phyloP scores from a whole-genome alignment of 2,329 filamentous ascomycete genomes.

The Pseudonectria buxi region DNA sequence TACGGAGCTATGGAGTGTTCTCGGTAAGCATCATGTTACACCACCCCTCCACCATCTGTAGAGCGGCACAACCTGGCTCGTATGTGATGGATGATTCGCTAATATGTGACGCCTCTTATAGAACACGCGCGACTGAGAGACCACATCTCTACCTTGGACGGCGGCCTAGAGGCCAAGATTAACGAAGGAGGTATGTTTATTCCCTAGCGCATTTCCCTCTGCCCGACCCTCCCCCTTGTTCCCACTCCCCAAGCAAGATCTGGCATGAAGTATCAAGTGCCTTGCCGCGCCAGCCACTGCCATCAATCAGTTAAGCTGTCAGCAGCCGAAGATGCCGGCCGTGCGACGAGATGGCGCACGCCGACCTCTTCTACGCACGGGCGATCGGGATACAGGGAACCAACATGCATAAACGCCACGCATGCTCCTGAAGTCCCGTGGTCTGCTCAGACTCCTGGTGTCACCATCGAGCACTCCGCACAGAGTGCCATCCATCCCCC shows the following conservation, averaged over 20 bases:
- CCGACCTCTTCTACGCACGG: not conserved
- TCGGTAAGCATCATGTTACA: slow-evolving; percentile 53
- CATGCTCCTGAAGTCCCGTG: slow-evolving; percentile 28
- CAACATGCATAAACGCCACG: slow-evolving; percentile 30
- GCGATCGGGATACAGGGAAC: slow-evolving; percentile 10
- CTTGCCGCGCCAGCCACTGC: slow-evolving; percentile 2
- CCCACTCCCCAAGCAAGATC: slow-evolving; percentile 9
- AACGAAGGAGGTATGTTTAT: slow-evolving; percentile 79
- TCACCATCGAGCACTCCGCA: too few species aligned
- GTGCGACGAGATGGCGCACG: too few species aligned
- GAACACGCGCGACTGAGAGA: slow-evolving; percentile 93
- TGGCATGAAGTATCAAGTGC: not conserved
- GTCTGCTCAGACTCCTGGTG: slow-evolving; percentile 4
- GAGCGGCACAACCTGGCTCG: slow-evolving; percentile 9
- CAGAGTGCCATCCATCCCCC: too few species aligned
- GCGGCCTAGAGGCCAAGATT: slow-evolving; percentile 82
- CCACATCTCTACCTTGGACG: slow-evolving; percentile 78
- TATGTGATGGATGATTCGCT: slow-evolving; percentile 14
- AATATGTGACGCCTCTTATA: slow-evolving; percentile 26
- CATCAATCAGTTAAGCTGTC: not conserved
- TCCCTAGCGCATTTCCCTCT: slow-evolving; percentile 15
- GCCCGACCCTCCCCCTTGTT: slow-evolving; percentile 4
- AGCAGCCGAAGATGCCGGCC: too few species aligned
- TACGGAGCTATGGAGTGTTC: slow-evolving; percentile 91
- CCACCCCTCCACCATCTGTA: slow-evolving; percentile 1